Conservation (phyloP, 129 eudicot genomes). For the Erigeron canadensis region DNA sequence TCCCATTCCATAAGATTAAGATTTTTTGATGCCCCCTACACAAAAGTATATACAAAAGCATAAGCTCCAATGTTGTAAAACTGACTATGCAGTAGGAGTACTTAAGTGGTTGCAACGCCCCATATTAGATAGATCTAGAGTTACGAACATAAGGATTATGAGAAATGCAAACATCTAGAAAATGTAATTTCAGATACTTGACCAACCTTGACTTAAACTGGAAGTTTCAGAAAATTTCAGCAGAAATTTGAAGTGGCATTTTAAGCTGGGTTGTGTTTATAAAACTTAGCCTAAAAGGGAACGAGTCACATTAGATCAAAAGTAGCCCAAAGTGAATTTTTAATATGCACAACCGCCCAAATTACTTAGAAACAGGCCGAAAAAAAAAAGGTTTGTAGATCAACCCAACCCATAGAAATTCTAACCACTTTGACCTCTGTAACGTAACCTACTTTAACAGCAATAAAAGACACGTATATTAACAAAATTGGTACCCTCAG, state of each 20-base stretch:
- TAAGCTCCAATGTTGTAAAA: background rate
- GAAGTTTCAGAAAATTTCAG: background rate
- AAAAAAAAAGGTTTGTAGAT: background rate
- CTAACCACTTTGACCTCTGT: background rate
- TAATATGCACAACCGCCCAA: too few species aligned
- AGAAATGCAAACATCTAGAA: background rate
- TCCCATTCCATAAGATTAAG: conserved; percentile 7
- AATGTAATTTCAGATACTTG: background rate
- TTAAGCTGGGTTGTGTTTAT: background rate
- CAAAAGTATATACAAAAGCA: background rate
- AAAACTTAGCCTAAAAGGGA: too few species aligned
- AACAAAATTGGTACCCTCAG: background rate
- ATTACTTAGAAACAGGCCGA: too few species aligned
- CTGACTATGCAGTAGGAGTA: too few species aligned
- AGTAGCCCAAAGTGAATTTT: too few species aligned
- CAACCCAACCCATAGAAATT: background rate
- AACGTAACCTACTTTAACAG: background rate
- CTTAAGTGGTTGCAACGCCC: too few species aligned
- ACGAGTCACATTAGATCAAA: too few species aligned
- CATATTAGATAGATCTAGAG: too few species aligned
- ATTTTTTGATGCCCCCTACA: background rate
- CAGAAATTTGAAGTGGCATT: background rate
- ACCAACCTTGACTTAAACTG: background rate
- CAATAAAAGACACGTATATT: background rate
- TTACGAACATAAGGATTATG: too few species aligned